Conservation (phyloP, 2,329 filamentous ascomycete species). For the Aspergillus sp. region DNA sequence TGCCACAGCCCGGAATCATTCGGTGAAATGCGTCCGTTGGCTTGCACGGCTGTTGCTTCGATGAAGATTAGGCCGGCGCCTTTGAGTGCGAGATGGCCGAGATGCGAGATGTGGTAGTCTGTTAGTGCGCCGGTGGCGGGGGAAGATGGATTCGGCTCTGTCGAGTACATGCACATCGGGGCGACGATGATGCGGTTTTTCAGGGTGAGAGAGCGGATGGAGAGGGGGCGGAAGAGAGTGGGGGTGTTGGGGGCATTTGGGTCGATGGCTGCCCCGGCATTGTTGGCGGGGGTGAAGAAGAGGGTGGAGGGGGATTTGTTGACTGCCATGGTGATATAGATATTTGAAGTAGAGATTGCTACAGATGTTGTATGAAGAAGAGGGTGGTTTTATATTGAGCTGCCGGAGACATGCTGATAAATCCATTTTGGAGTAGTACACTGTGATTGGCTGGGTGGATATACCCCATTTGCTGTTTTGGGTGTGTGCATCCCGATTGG, state of each 20-base stretch:
- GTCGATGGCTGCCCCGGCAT: constrained; percentile 30
- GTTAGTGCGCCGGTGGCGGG: constrained; percentile 59
- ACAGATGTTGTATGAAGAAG: too few species aligned
- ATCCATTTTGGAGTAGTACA: too few species aligned
- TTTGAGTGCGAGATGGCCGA: constrained; percentile 70
- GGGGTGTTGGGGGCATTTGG: constrained; percentile 36
- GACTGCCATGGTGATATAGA: too few species aligned
- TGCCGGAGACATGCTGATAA: too few species aligned
- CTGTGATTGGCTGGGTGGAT: too few species aligned
- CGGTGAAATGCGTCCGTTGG: constrained; percentile 77
- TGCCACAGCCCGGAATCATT: constrained; percentile 63
- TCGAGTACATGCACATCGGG: constrained; percentile 63
- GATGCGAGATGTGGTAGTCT: constrained; percentile 75
- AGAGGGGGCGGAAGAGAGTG: constrained; percentile 55
- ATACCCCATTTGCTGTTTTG: too few species aligned
- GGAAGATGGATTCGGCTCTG: constrained; percentile 42
- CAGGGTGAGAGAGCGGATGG: constrained; percentile 52
- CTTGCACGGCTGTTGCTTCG: constrained; percentile 70
- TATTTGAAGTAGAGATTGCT: too few species aligned
- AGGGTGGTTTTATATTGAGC: too few species aligned
- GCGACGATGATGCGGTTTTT: constrained; percentile 62
- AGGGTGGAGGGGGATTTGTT: constrained; percentile 11
- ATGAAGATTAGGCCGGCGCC: constrained; percentile 69
- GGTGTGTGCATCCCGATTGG: too few species aligned
- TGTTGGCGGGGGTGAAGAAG: constrained; percentile 33